Percentiles rank a stretch among this genome's conserved stretches.
Evolutionary conservation across 2,329 filamentous ascomycete genomes (phyloP).

Genomic region (Exophiala dermatitidis): DNA sequence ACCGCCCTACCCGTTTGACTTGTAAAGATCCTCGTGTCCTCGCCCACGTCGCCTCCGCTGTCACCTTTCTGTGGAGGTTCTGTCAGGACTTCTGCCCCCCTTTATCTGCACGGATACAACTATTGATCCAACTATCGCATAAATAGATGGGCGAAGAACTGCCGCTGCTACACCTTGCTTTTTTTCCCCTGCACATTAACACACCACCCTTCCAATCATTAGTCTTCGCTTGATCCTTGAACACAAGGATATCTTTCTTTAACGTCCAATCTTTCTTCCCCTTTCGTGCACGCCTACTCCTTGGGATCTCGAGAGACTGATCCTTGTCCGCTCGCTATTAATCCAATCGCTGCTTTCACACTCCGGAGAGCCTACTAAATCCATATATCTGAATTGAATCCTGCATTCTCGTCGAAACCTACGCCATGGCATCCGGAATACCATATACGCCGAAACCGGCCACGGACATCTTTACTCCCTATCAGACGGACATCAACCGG

Average conservation of each 20-base stretch:
- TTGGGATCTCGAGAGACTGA: too few species aligned
- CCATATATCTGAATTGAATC: background rate
- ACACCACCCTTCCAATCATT: too few species aligned
- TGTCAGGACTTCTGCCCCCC: background rate
- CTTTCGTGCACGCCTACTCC: too few species aligned
- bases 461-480: conserved; percentile 47
- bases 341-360: background rate
- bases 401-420: conserved; percentile 1
- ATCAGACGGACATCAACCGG: conserved; percentile 61
- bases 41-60: background rate
- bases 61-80: conserved; percentile 1
- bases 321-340: too few species aligned
- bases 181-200: too few species aligned
- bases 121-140: background rate
- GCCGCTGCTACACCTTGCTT: too few species aligned
- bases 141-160: too few species aligned
- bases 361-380: background rate
- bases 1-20: background rate
- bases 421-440: conserved; percentile 26
- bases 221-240: too few species aligned
- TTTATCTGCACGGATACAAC: conserved; percentile 4
- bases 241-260: too few species aligned
- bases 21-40: background rate
- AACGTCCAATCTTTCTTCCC: too few species aligned
- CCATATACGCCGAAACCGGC: conserved; percentile 35